A percentile compares a stretch with the other conserved stretches of the same genome.
Evolutionary conservation across 176 grass and related monocot genomes (phyloP).

Genomic region (Poa pratensis): DNA sequence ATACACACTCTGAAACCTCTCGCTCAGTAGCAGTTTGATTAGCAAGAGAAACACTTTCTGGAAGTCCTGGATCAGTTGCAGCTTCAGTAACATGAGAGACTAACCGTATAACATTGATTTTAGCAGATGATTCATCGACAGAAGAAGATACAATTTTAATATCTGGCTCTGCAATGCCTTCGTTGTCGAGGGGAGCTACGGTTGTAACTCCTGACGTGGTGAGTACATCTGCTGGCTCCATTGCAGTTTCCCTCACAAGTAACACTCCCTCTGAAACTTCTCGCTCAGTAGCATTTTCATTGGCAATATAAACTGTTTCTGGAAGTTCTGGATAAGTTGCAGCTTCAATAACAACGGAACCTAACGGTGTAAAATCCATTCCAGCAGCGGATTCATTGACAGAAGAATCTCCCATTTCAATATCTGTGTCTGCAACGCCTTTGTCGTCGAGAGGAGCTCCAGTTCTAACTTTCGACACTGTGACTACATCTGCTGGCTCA

Average conservation of each 20-base stretch:
- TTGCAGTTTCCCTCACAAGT: not conserved
- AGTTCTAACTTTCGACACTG: not conserved
- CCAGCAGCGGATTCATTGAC: conserved; percentile 17
- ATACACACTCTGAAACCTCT: not conserved
- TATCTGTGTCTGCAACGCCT: not conserved
- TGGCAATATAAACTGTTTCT: not conserved
- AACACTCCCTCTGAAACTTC: not conserved
- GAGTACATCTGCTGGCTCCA: not conserved
- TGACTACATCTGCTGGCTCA: not conserved
- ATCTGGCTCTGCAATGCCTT: not conserved
- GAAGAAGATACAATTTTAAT: conserved; percentile 7
- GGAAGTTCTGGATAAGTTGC: conserved; percentile 1
- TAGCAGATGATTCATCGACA: conserved; percentile 21
- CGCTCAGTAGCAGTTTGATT: not conserved
- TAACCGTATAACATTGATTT: conserved; percentile 17
- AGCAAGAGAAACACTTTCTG: not conserved
- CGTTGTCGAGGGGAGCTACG: conserved; percentile 12
- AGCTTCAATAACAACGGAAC: not conserved
- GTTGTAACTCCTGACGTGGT: not conserved
- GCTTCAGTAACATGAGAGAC: not conserved
- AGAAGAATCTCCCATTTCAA: conserved; percentile 1
- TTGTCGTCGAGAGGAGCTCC: not conserved
- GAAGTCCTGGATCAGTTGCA: conserved; percentile 4
- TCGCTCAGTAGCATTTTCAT: not conserved
- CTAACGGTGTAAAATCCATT: not conserved